These are phyloP conservation scores for Phytopythium oedochilum DNA, from an alignment of 352 stramenopile species.

Conservation along the genomic window DNA sequence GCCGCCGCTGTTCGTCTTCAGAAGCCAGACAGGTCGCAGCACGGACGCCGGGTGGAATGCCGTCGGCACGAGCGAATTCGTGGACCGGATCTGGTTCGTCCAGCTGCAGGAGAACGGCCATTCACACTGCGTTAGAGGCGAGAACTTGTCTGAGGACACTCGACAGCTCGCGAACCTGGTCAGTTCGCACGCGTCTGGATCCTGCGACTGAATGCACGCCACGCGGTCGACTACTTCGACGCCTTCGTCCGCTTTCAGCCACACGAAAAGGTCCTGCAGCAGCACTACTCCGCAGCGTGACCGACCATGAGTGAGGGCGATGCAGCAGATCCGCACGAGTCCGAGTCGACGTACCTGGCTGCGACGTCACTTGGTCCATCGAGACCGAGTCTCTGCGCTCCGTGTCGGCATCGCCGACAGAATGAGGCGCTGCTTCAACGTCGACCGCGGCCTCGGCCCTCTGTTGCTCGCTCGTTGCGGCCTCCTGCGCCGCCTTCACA, in stretches of 20 bases:
- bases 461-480: too few relatives aligned
- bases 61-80: neutral
- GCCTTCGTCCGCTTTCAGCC: slow-evolving; percentile 46
- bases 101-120: slow-evolving; percentile 14
- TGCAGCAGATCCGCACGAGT: too few relatives aligned
- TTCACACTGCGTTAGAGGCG: neutral
- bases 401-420: neutral
- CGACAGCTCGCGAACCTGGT: slow-evolving; percentile 23
- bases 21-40: slow-evolving; percentile 24
- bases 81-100: slow-evolving; percentile 23
- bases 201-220: slow-evolving; percentile 26
- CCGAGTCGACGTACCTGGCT: too few relatives aligned
- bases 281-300: slow-evolving; percentile 19
- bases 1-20: slow-evolving; percentile 5
- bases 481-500: slow-evolving; percentile 3
- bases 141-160: neutral
- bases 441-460: neutral
- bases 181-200: slow-evolving; percentile 28
- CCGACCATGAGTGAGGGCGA: neutral
- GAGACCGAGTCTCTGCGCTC: neutral
- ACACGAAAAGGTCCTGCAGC: slow-evolving; percentile 27
- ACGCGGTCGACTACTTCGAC: slow-evolving; percentile 37
- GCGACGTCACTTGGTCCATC: neutral
- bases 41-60: slow-evolving; percentile 10
- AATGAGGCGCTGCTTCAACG: neutral